Base-by-base conservation (phyloP, 1,284 basidiomycete species). In the Porodaedalea pini region DNA sequence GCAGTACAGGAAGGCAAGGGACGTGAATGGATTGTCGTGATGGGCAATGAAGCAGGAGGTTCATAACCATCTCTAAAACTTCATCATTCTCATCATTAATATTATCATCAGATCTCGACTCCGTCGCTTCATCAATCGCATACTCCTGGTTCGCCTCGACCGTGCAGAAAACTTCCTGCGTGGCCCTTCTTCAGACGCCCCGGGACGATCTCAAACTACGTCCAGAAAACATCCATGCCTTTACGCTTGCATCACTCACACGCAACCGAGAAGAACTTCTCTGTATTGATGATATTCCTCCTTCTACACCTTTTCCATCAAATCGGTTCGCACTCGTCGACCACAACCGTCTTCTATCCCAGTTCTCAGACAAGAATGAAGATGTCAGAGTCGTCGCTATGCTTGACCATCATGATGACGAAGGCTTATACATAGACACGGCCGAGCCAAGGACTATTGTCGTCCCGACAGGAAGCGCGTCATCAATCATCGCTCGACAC, bases 11-110 rank as follows among this genome's bases (percentile, higher is more conserved):
- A 64, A 1, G 78, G 76, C 0, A 73, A 72, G 54, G 78, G 67
- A 10, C 64, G 67, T 7, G 80, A 85, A 43, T 97, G 93, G 93
- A 87, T 81, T 0, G 76, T 95, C 4, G 86, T 85, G 0, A 90
- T 92, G 82, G 94, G 94, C 1, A 96, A 97, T 68, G 93, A 96
- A 71, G 90, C 94, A 8, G 92, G 92, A 67, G 93, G 94, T 92
- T 66, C 60, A 81, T 66, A 40, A n/a, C 36, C 11, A 11, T 43
- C 19, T 17, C 19, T 4, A 48, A 21, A 17, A 15, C 11, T 15
- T 4, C 37, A 15, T 17, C 37, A 15, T 39, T 13, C 37, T 17
- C 15, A 39, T 4, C 37, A 13, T 11, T 15, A 39, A 39, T 39
- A 15, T 36, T 7, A 36, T 36, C 19, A 37, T n/a, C 17, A 97